Percentiles rank a stretch among this genome's conserved stretches.
phyloP scores from a whole-genome alignment of 1,284 basidiomycete species.

The Ceratorhiza oryzae-sativae region DNA sequence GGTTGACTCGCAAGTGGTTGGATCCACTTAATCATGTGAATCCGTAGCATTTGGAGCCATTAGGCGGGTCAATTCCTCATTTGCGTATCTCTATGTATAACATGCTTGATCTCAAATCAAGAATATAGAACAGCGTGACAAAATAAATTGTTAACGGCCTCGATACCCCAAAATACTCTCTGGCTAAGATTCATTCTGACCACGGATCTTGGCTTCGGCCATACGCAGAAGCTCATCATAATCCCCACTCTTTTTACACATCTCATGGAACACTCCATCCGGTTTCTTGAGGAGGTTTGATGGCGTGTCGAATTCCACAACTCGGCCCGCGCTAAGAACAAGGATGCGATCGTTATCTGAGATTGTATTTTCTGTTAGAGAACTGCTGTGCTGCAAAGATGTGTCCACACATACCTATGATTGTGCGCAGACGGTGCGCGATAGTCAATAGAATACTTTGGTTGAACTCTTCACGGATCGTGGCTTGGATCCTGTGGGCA shows the following conservation, averaged over 20 bases:
- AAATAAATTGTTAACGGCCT: background rate
- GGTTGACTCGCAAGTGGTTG: too few relatives aligned
- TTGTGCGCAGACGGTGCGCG: constrained; percentile 41
- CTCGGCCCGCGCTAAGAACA: constrained; percentile 57
- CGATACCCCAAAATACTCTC: background rate
- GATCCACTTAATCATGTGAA: too few relatives aligned
- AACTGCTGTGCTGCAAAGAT: background rate
- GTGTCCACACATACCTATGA: constrained; percentile 21
- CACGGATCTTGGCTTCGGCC: constrained; percentile 25
- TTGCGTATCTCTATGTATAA: too few relatives aligned
- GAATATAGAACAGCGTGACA: background rate
- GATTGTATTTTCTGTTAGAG: constrained; percentile 7
- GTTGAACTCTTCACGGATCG: constrained; percentile 79
- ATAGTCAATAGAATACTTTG: constrained; percentile 76
- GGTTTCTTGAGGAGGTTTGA: constrained; percentile 52
- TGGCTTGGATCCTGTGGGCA: constrained; percentile 66
- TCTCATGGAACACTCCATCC: constrained; percentile 54
- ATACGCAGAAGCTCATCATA: constrained; percentile 45
- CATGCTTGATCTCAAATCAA: background rate
- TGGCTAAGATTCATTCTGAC: background rate
- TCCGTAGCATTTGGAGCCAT: too few relatives aligned
- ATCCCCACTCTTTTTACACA: constrained; percentile 56
- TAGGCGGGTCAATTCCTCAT: too few relatives aligned
- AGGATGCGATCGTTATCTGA: constrained; percentile 59
- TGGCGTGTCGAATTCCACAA: constrained; percentile 57